Base-by-base conservation (phyloP, 148 eudicot species). In the Polygonum maritimum region DNA sequence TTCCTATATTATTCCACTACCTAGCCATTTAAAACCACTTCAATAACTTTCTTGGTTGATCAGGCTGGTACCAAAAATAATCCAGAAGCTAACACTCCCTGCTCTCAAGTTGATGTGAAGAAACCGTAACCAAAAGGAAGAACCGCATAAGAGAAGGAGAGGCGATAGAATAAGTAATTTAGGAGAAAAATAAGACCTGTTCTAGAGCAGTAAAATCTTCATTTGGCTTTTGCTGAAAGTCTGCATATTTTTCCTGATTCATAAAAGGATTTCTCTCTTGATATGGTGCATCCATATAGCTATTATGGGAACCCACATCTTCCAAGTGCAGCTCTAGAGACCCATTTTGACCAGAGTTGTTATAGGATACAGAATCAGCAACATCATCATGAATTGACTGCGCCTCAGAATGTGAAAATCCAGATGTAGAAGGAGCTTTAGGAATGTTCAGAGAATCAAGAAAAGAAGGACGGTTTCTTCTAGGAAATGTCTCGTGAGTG, bases 131-230 rank as follows among this genome's bases (percentile, higher is more conserved):
- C 63, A 21, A 21, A 57, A 57, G 33, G 63, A 57, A 75, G 47
- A 75, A 41, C 22, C 21, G 9, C 7, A 38, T 16, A 18, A 76
- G 22, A 36, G 55, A 33, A 71, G 58, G 60, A 73, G 21, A 44
- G 55, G 55, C 55, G 13, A 48, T 69, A 54, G 74, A 85, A 92
- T 41, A 44, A 72, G 15, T 45, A 44, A 19, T 3, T 2, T 72
- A 45, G 39, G 36, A 72, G 35, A 45, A 45, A 72, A 14, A 19
- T 44, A 19, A 26, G 13, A 72, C 98, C 98, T 94, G 98, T 86
- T 94, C 98, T 77, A 94, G 82, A 81, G 97, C 96, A 82, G 93
- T 87, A 87, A 94, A 94, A 76, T 90, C 96, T 78, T 94, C 98
- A 77, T 89, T 87, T 75, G 89, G 97, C 77, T 87, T 85, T 52